Evolutionary conservation across 495 filamentous ascomycete species (phyloP), one percentile per base, ranked within the genome.

Genomic region (Elasticomyces elasticus): DNA sequence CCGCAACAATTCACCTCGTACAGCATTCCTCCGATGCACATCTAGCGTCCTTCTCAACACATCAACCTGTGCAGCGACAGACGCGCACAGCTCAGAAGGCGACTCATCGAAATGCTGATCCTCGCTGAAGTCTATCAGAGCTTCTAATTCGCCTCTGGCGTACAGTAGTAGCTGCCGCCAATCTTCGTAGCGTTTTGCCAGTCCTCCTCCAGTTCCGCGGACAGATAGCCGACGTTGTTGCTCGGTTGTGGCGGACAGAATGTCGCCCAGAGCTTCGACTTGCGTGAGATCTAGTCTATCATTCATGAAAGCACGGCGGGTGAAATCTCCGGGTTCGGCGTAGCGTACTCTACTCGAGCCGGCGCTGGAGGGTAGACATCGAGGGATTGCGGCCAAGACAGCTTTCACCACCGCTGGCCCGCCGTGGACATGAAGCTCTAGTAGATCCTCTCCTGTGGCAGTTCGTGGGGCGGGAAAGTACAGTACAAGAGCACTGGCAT

Each of bases 51-150:
- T 60, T 47, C 74, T 68, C 44, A 98, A 75, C 2, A 60, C 65
- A 13, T 64, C 59, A 10, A 95, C 79, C 59, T 87, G 78, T 12
- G 51, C 60, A 20, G 80, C 76, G 24, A 95, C 87, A 27, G 79
- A 86, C 1, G 58, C 63, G 5, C 89, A 74, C 26, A 97, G 72
- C 52, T 84, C 79, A 6, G 74, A 71, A 0, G 89, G 85, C 1
- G 87, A 84, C 63, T 95, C 89, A 51, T 96, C 91, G 58, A 98
- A 96, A 72, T 95, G 84, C 69, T 97, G 91, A 62, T 97, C 94
- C 68, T 98, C 92, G 0, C 85, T 83, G 67, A 98, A 98, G 65
- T 98, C 92, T 62, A 98, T 97, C 54, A 97, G 69, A 0, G 92
- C 92, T 66, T 98, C 92, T 46, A 97, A 74, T 69, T 96, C 90